Evolutionary conservation across 305 asterid species (phyloP), one percentile per base, ranked within the genome.

Genomic region (Withania somnifera): DNA sequence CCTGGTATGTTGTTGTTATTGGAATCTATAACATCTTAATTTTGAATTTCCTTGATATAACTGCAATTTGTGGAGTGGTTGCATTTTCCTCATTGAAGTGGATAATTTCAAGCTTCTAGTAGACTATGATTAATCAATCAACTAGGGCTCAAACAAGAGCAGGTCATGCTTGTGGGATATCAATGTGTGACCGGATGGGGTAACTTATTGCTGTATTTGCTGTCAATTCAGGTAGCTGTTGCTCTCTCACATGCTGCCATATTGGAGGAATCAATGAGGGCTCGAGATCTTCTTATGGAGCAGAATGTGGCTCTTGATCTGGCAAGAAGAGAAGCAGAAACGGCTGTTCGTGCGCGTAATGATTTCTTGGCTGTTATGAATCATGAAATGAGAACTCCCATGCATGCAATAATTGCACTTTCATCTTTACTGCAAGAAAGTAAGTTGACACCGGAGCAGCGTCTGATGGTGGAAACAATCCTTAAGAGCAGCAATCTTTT

Each of bases 301-400:
- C 98, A 95, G 84, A 95, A 95, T 75, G 91, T 90, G 66, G 98
- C 97, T 82, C 97, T 95, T 78, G 98, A 95, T 87, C 88, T 86
- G 63, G 98, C 98, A 52, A 91, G 98, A 89, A 88, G 95, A 85
- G 99, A 95, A 88, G 98, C 98, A 22, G 97, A 95, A 87, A 91
- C 90, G 0, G 98, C 97, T 83, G 91, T 95, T 63, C 95, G 97
- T 85, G 99, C 98, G 64, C 97, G 98, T 32, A 93, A 95, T 42
- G 98, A 93, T 90, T 95, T 95, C 90, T 84, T 95, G 85, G 94
- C 97, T 14, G 98, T 95, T 69, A 94, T 94, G 99, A 94, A 95
- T 87, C 98, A 92, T 84, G 99, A 97, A 83, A 97, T 97, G 99
- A 89, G 99, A 85, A 97, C 98, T 67, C 98, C 99, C 10, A 94